A percentile compares a stretch with the other conserved stretches of the same genome.
These are phyloP conservation scores for Speleostelium caveatum DNA, from an alignment of 78 protist species.

Conservation along the genomic window DNA sequence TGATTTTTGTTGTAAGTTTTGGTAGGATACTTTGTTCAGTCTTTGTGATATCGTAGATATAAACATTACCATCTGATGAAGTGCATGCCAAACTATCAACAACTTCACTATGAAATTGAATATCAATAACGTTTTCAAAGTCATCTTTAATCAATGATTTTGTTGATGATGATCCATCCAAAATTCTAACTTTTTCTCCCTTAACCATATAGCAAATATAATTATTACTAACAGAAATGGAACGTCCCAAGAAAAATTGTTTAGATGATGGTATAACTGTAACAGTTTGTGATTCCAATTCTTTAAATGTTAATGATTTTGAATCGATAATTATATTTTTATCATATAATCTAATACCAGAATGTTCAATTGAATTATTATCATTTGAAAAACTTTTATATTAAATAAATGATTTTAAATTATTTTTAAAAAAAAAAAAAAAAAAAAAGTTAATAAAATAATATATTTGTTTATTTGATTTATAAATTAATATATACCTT, in stretches of 20 bases:
- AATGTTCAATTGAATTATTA: too few species aligned
- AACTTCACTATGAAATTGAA: slow-evolving; percentile 56
- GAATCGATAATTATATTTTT: slow-evolving; percentile 33
- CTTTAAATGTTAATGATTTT: neutral
- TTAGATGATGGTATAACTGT: slow-evolving; percentile 27
- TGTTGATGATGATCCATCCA: slow-evolving; percentile 24
- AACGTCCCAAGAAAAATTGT: slow-evolving; percentile 12
- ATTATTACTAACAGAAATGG: slow-evolving; percentile 26
- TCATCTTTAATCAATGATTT: slow-evolving; percentile 31
- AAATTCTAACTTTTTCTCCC: slow-evolving; percentile 61
- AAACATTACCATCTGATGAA: neutral
- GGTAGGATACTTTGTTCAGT: neutral
- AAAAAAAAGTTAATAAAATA: too few species aligned
- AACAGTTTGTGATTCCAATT: slow-evolving; percentile 42
- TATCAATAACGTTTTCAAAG: slow-evolving; percentile 11
- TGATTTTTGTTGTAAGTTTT: slow-evolving; percentile 1
- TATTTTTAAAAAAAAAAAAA: too few species aligned
- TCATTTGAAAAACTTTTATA: too few species aligned
- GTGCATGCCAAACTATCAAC: slow-evolving; percentile 19
- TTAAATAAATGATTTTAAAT: too few species aligned
- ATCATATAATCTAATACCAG: slow-evolving; percentile 39
- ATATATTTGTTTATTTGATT: too few species aligned
- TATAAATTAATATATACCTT: too few species aligned
- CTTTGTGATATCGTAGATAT: slow-evolving; percentile 12
- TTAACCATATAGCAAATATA: slow-evolving; percentile 41